Conservation (phyloP, 495 filamentous ascomycete genomes). For the Aspergillus homomorphus region DNA sequence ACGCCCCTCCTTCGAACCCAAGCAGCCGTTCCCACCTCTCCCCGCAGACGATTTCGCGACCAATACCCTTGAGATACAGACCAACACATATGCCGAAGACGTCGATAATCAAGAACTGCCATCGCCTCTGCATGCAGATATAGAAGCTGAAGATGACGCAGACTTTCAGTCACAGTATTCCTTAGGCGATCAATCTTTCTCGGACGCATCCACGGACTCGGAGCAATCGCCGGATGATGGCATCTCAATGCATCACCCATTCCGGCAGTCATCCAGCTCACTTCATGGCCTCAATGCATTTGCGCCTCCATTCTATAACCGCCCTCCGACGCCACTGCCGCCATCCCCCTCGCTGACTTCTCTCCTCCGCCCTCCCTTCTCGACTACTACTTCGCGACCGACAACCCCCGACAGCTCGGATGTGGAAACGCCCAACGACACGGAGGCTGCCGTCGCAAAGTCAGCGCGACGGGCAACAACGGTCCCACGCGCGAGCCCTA, state of each 20-base stretch:
- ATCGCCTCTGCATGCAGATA: conserved; percentile 30
- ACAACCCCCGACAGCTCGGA: conserved; percentile 90
- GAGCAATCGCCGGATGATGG: conserved; percentile 32
- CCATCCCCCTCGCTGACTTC: conserved; percentile 95
- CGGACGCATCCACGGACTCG: conserved; percentile 37
- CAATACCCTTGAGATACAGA: conserved; percentile 22
- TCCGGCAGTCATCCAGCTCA: conserved; percentile 42
- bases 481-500: conserved; percentile 82
- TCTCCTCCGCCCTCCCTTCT: conserved; percentile 74
- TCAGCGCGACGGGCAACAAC: conserved; percentile 63
- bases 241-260: conserved; percentile 39
- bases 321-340: conserved; percentile 83
- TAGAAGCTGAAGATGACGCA: conserved; percentile 41
- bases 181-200: conserved; percentile 38
- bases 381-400: conserved; percentile 71
- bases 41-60: conserved; percentile 28
- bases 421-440: conserved; percentile 65
- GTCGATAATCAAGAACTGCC: conserved; percentile 25
- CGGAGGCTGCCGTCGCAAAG: conserved; percentile 61
- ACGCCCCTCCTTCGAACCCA: conserved; percentile 26
- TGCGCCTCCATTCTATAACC: conserved; percentile 84
- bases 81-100: conserved; percentile 28
- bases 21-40: conserved; percentile 42
- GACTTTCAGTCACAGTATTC: conserved; percentile 50
- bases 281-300: conserved; percentile 57